These are phyloP conservation scores for Lichenothelia convexa DNA, from an alignment of 495 filamentous ascomycete genomes.

Conservation along the genomic window DNA sequence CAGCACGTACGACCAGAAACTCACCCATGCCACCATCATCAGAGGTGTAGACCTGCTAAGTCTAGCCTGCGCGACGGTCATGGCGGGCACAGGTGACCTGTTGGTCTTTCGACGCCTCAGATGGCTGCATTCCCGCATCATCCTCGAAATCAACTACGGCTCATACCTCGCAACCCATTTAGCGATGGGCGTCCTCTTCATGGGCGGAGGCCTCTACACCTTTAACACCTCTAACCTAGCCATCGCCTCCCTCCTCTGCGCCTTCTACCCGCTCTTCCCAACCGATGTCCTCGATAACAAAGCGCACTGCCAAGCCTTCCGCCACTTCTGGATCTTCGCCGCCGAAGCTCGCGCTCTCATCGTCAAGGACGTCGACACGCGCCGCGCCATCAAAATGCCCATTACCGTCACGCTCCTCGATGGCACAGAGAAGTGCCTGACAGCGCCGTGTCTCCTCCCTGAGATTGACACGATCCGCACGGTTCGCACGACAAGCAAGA, in stretches of 20 bases:
- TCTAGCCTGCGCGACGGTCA: constrained; percentile 66
- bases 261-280: constrained; percentile 89
- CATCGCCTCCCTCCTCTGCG: constrained; percentile 67
- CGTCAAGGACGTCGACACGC: constrained; percentile 63
- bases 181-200: constrained; percentile 76
- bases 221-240: constrained; percentile 80
- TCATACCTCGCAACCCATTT: constrained; percentile 87
- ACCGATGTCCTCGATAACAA: constrained; percentile 77
- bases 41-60: constrained; percentile 81
- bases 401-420: constrained; percentile 37
- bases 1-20: constrained; percentile 57
- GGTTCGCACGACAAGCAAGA: constrained; percentile 47
- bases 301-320: constrained; percentile 88
- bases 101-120: constrained; percentile 75
- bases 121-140: constrained; percentile 71
- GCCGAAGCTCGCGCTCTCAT: constrained; percentile 79
- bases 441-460: constrained; percentile 64
- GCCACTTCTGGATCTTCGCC: constrained; percentile 93
- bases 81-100: constrained; percentile 90
- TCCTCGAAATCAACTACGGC: constrained; percentile 71
- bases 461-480: constrained; percentile 48
- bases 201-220: constrained; percentile 80
- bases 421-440: constrained; percentile 21
- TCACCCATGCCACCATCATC: constrained; percentile 61
- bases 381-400: constrained; percentile 56